phyloP scores from a whole-genome alignment of 257 asterid genomes.

The Solanum chmielewskii region DNA sequence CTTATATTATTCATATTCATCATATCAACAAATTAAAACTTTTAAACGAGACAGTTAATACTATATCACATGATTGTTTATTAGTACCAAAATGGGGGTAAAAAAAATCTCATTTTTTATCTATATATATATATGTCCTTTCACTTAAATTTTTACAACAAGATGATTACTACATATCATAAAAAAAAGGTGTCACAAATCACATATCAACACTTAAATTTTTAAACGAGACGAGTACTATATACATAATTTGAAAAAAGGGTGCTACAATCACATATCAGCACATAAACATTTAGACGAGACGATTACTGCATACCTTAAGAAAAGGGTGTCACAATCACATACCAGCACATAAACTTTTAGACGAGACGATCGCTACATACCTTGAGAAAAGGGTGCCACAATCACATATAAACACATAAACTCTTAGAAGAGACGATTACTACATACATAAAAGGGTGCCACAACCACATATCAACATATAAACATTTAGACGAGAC shows the following conservation, averaged over 20 bases:
- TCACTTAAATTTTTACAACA: background rate
- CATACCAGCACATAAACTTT: too few species aligned
- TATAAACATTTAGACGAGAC: too few species aligned
- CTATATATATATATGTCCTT: background rate
- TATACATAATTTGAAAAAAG: too few species aligned
- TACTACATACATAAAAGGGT: background rate
- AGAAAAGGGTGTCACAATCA: background rate
- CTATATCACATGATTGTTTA: conserved; percentile 19
- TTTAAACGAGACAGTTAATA: too few species aligned
- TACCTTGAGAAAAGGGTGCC: conserved; percentile 27
- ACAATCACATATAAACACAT: background rate
- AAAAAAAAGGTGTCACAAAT: conserved; percentile 71
- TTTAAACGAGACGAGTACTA: too few species aligned
- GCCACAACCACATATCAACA: conserved; percentile 10
- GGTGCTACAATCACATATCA: too few species aligned
- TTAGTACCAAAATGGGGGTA: background rate
- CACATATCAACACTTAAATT: conserved; percentile 15
- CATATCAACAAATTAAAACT: background rate
- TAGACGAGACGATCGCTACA: too few species aligned
- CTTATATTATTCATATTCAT: background rate
- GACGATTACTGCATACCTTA: conserved; percentile 18
- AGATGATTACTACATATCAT: conserved; percentile 5
- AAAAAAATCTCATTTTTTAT: background rate
- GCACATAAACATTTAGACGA: too few species aligned
- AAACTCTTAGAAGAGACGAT: too few species aligned